These are phyloP conservation scores for Fabrea salina DNA, from an alignment of 169 alveolate genomes.

Conservation along the genomic window DNA sequence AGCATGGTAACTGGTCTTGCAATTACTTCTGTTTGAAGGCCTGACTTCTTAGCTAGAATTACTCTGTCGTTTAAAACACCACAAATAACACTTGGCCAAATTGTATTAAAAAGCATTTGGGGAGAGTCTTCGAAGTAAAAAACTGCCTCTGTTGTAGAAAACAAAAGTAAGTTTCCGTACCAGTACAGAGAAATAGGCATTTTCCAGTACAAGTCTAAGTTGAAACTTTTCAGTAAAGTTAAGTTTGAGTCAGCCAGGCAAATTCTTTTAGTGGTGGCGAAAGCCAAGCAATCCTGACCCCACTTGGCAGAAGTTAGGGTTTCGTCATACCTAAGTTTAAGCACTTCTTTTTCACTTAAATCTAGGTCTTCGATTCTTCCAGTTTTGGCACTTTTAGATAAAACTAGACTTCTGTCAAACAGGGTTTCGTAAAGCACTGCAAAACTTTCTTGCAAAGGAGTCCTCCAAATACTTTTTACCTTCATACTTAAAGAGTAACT, in stretches of 20 bases:
- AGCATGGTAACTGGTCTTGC: neutral
- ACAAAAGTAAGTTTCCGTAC: neutral
- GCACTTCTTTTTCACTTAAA: neutral
- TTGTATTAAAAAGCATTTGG: neutral
- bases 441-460: neutral
- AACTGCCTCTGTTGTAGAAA: neutral
- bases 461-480: neutral
- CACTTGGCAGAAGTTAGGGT: neutral
- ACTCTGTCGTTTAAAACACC: slow-evolving; percentile 6
- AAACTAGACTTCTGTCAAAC: neutral
- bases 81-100: neutral
- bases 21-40: neutral
- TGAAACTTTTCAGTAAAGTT: too few relatives aligned
- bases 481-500: neutral
- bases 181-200: slow-evolving; percentile 11
- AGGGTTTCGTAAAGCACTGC: slow-evolving; percentile 5
- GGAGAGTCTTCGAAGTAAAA: neutral
- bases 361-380: neutral
- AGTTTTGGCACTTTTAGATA: slow-evolving; percentile 6
- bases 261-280: slow-evolving; percentile 17
- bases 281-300: neutral
- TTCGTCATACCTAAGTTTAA: slow-evolving; percentile 4
- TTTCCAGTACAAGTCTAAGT: too few relatives aligned
- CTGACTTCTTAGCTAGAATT: neutral
- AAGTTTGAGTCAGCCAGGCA: neutral